Evolutionary conservation across 768 basidiomycete species (phyloP).

Genomic region (Boletus subcaerulescens): DNA sequence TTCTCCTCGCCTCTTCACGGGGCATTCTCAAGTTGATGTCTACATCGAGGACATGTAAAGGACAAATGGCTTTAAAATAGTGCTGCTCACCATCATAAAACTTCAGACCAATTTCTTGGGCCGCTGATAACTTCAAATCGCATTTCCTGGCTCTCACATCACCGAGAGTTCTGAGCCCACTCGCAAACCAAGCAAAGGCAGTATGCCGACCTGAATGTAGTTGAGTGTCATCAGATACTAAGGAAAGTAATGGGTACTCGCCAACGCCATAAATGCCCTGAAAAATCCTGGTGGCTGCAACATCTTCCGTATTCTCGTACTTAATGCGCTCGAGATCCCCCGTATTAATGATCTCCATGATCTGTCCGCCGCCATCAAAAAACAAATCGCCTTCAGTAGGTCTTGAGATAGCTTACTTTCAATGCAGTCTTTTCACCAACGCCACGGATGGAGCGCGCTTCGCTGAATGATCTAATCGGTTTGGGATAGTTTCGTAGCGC

Average conservation of each 20-base stretch:
- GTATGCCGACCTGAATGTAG: slow-evolving; percentile 50
- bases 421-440: slow-evolving; percentile 73
- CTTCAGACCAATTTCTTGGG: slow-evolving; percentile 64
- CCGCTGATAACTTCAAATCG: slow-evolving; percentile 56
- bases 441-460: slow-evolving; percentile 59
- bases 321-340: slow-evolving; percentile 67
- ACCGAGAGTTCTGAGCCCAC: slow-evolving; percentile 74
- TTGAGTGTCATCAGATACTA: neutral
- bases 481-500: slow-evolving; percentile 53
- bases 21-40: slow-evolving; percentile 89
- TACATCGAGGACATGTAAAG: slow-evolving; percentile 21
- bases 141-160: slow-evolving; percentile 62
- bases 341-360: slow-evolving; percentile 77
- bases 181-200: slow-evolving; percentile 71
- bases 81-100: slow-evolving; percentile 61
- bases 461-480: slow-evolving; percentile 53
- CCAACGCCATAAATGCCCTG: slow-evolving; percentile 88
- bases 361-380: slow-evolving; percentile 41
- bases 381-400: neutral
- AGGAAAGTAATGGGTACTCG: slow-evolving; percentile 30
- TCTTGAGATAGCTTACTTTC: slow-evolving; percentile 48
- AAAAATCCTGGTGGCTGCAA: slow-evolving; percentile 55
- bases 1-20: slow-evolving; percentile 67
- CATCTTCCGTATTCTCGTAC: slow-evolving; percentile 65
- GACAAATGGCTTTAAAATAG: neutral